Base-by-base conservation (phyloP, 1,284 basidiomycete species). In the Lentinula novae-zelandiae region DNA sequence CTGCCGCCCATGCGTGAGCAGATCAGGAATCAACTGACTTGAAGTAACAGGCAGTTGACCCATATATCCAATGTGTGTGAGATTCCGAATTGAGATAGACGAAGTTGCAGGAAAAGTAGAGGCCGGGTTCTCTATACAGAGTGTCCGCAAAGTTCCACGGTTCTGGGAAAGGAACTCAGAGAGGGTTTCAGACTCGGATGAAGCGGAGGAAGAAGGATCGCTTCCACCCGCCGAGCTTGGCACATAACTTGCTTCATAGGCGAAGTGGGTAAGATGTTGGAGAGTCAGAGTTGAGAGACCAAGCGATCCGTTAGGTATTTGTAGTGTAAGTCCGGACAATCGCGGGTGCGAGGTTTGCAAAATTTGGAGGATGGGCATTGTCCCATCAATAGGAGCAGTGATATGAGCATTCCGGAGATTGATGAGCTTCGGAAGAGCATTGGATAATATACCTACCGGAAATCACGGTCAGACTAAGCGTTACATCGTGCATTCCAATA, bases 321-420 rank as follows among this genome's bases (percentile, higher is more conserved):
- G 76, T 31, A 87, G 73, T 7, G 81, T 87, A 8, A 87, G 72
- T 8, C 81, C 81, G 31, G 76, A 77, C 17, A 87, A 68, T 27
- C 80, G 78, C 48, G 84, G 81, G 62, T 78, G 80, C 22, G 76
- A 74, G 12, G 71, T 71, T 64, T 85, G 82, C 20, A 89, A 70
- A 5, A 82, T 77, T 8, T 77, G 75, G 34, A 88, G 70, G 44
- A 88, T 75, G 2, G 79, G 75, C 6, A 75, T 68, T 60, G 87
- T 79, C 46, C 82, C 77, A 27, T 85, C 82, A 48, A 76, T 79
- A 2, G 78, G 75, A 36, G 86, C 84, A n/a, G 80, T 78, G 40
- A 86, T 83, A 67, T 85, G 82, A 4, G 87, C 78, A 60, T 83
- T 83, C 44, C 78, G 77, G 38, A 89, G 73, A 65, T 83, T 85